These are phyloP conservation scores for Ustilago loliicola DNA, from an alignment of 1,284 basidiomycete species.

Conservation along the genomic window DNA sequence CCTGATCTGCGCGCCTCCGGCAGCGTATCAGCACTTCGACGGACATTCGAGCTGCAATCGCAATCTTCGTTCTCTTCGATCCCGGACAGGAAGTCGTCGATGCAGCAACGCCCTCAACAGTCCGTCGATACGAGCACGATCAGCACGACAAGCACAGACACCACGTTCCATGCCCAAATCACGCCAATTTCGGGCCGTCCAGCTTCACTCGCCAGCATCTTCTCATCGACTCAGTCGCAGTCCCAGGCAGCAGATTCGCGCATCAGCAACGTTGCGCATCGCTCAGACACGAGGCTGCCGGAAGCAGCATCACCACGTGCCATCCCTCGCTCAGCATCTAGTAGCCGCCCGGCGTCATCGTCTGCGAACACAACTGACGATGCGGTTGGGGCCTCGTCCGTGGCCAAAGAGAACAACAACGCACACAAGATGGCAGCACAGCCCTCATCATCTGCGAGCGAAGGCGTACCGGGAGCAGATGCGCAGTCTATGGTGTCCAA, in stretches of 20 bases:
- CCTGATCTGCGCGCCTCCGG: conserved; percentile 25
- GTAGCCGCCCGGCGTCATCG: conserved; percentile 13
- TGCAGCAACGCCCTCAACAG: conserved; percentile 22
- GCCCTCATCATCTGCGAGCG: conserved; percentile 24
- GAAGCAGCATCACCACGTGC: conserved; percentile 13
- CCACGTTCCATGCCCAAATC: conserved; percentile 55
- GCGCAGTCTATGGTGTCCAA: conserved; percentile 40
- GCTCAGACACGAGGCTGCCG: not conserved
- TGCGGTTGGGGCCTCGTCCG: conserved; percentile 12
- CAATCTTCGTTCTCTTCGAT: conserved; percentile 45
- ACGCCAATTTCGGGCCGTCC: conserved; percentile 51
- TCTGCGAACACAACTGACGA: conserved; percentile 6
- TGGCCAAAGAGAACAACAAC: conserved; percentile 7
- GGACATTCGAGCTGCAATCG: conserved; percentile 42
- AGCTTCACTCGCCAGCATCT: conserved; percentile 56
- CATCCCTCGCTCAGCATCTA: conserved; percentile 23
- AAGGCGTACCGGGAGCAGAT: conserved; percentile 24
- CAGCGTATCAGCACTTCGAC: conserved; percentile 34
- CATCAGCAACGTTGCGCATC: conserved; percentile 7
- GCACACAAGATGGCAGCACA: conserved; percentile 23
- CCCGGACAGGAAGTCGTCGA: conserved; percentile 46
- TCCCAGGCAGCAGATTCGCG: conserved; percentile 12
- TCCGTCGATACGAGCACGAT: conserved; percentile 21
- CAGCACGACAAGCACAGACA: conserved; percentile 36
- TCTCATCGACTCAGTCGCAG: conserved; percentile 23